Conservation (phyloP, 2,329 filamentous ascomycete genomes). For the Calycina herbarum region DNA sequence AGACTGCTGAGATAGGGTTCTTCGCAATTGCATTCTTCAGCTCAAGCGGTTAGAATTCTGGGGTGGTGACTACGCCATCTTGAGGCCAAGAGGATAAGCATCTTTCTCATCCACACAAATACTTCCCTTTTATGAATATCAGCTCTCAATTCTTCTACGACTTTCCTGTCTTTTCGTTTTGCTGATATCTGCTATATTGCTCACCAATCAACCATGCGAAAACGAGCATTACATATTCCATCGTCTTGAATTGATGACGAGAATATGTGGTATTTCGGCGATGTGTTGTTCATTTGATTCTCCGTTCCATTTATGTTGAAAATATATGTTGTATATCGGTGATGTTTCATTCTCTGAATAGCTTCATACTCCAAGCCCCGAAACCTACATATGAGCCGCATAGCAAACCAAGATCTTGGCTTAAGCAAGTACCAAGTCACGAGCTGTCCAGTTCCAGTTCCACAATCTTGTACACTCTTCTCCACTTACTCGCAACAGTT, state of each 20-base stretch:
- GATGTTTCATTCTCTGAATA: constrained; percentile 5
- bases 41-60: not conserved
- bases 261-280: not conserved
- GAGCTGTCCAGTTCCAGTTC: not conserved
- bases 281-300: not conserved
- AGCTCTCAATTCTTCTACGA: not conserved
- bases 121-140: not conserved
- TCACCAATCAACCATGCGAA: not conserved
- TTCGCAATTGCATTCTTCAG: not conserved
- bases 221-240: not conserved
- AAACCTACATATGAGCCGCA: not conserved
- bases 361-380: not conserved
- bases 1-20: not conserved
- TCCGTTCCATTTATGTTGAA: not conserved
- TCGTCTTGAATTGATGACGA: constrained; percentile 3
- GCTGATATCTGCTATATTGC: not conserved
- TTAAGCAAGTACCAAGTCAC: not conserved
- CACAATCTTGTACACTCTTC: not conserved
- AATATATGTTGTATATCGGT: not conserved
- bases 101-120: not conserved
- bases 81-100: not conserved
- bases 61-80: not conserved
- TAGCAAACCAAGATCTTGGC: not conserved
- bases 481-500: not conserved
- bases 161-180: not conserved